These are phyloP conservation scores for Coniella vitis DNA, from an alignment of 2,329 filamentous ascomycete genomes.

Conservation along the genomic window DNA sequence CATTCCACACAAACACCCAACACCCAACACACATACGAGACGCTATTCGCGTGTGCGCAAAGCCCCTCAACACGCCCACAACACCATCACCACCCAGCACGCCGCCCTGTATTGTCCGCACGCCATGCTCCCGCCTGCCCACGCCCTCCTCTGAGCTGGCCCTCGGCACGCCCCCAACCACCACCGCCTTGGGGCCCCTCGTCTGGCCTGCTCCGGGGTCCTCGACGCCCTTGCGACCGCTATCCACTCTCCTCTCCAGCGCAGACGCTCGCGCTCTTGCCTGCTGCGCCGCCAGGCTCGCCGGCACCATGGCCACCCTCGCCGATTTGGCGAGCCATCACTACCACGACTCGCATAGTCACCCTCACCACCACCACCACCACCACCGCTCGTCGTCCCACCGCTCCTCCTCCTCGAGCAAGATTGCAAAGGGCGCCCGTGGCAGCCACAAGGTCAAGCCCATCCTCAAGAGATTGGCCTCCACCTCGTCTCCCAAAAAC, in stretches of 20 bases:
- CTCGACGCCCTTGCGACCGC: background rate
- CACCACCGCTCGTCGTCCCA: constrained; percentile 14
- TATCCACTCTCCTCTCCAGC: background rate
- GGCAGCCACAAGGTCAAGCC: constrained; percentile 49
- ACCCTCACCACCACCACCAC: constrained; percentile 18
- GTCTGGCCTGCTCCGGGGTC: too few species aligned
- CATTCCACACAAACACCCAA: too few species aligned
- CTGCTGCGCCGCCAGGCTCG: constrained; percentile 8
- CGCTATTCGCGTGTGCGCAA: too few species aligned
- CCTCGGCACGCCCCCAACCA: background rate
- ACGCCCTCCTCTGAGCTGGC: constrained; percentile 10
- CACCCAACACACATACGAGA: too few species aligned
- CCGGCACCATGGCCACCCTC: constrained; percentile 29
- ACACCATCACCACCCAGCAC: too few species aligned
- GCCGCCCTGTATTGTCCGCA: too few species aligned
- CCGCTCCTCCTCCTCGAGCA: constrained; percentile 19
- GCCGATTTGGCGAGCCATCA: constrained; percentile 24
- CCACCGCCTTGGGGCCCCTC: background rate
- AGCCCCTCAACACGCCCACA: too few species aligned
- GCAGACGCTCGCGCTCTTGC: background rate
- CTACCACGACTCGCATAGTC: constrained; percentile 17
- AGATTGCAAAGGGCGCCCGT: constrained; percentile 38
- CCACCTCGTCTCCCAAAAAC: constrained; percentile 50
- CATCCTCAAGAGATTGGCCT: constrained; percentile 50
- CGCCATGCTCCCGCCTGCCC: constrained; percentile 10